Evolutionary conservation across 176 grass and related monocot genomes (phyloP), one percentile per base, ranked within the genome.

Genomic region (Oryza glumipatula): DNA sequence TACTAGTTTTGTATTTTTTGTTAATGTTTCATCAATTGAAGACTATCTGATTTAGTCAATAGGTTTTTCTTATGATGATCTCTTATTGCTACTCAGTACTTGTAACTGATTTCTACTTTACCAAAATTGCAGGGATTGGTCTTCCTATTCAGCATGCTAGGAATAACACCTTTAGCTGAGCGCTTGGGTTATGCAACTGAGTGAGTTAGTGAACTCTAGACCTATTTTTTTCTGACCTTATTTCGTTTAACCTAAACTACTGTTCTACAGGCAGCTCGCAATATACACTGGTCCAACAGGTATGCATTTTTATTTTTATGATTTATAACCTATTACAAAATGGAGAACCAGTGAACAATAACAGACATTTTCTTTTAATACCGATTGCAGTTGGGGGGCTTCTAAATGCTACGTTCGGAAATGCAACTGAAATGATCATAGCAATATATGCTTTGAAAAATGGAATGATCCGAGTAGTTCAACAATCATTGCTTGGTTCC

Each of bases 381-480:
- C 33, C 70, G 54, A 44, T 60, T 93, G 70, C 88, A 98, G 95
- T 95, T 86, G 90, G 92, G 51, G 92, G 92, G 21, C 90, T 98
- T 44, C 68, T 95, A 67, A 98, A 98, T 93, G 95, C 95, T 38
- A 98, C 95, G 17, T 98, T 92, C n/a, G 95, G 95, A 76, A 98
- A 98, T 83, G 92, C 89, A 38, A 90, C 95, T 51, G 92, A 98
- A 83, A 90, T 98, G 84, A 93, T 98, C 76, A 92, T 98, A 67
- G 95, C 95, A 47, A 75, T 98, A 48, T 91, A 92, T 69, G 92
- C 95, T 64, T 69, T 98, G 72, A 92, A 93, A 76, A 93, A 91
- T 73, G 88, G 87, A 73, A 98, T 92, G 92, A 88, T 95, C 17
- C 58, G 90, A 70, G 85, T 98, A 63, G 87, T 98, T 38, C 92